phyloP scores from a whole-genome alignment of 2,329 filamentous ascomycete genomes.

The Venturia pyrina region DNA sequence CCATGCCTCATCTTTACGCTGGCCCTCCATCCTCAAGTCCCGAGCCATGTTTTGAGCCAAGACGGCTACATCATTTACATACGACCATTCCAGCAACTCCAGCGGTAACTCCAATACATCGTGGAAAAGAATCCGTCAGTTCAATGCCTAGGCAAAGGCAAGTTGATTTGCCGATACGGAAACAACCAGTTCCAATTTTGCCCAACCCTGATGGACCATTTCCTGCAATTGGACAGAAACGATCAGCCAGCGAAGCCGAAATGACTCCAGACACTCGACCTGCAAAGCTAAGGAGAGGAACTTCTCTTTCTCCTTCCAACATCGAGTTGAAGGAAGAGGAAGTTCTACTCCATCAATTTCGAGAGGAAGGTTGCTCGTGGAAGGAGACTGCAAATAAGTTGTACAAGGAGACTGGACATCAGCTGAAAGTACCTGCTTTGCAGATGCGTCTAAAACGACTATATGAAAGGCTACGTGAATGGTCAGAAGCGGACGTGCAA shows the following conservation, averaged over 20 bases:
- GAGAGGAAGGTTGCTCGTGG: conserved; percentile 43
- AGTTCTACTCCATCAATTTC: conserved; percentile 40
- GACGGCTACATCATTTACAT: not conserved
- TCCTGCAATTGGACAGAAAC: not conserved
- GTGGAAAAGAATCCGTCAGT: not conserved
- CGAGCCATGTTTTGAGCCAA: not conserved
- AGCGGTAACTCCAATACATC: conserved; percentile 1
- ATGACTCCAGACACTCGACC: not conserved
- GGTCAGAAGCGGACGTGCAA: conserved; percentile 41
- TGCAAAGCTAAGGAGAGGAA: not conserved
- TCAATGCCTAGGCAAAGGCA: not conserved
- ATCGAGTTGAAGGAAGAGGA: conserved; percentile 41
- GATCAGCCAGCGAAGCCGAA: not conserved
- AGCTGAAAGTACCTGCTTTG: conserved; percentile 40
- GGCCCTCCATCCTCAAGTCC: not conserved
- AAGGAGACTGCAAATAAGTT: conserved; percentile 44
- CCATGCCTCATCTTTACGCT: not conserved
- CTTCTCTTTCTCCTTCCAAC: not conserved
- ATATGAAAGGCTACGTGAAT: conserved; percentile 39
- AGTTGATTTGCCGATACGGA: not conserved
- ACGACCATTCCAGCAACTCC: not conserved
- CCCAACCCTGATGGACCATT: conserved; percentile 8
- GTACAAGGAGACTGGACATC: conserved; percentile 37
- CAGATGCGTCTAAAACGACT: conserved; percentile 46
- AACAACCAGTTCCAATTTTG: conserved; percentile 4